phyloP scores from a whole-genome alignment of 2,329 filamentous ascomycete genomes.

The Fusarium sp. region DNA sequence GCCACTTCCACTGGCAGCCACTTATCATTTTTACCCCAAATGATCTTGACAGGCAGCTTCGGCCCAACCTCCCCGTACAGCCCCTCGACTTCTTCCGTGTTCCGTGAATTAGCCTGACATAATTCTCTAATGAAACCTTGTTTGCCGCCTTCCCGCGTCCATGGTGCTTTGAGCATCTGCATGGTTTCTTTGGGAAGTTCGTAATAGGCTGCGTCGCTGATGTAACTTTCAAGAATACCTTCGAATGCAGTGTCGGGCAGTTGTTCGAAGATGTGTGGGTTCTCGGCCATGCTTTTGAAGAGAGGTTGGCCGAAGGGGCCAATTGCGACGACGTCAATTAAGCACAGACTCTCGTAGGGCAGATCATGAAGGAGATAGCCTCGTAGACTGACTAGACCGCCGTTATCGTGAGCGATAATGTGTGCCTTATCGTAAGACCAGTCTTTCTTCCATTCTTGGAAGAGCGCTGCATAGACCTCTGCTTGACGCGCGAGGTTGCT shows the following conservation, averaged over 20 bases:
- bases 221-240: slow-evolving; percentile 56
- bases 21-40: slow-evolving; percentile 58
- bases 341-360: slow-evolving; percentile 53
- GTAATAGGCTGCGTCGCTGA: slow-evolving; percentile 52
- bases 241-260: slow-evolving; percentile 51
- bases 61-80: slow-evolving; percentile 52
- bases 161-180: slow-evolving; percentile 53
- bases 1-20: slow-evolving; percentile 58
- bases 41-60: slow-evolving; percentile 53
- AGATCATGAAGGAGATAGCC: slow-evolving; percentile 53
- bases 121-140: slow-evolving; percentile 56
- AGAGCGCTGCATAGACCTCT: slow-evolving; percentile 53
- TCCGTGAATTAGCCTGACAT: slow-evolving; percentile 44
- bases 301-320: slow-evolving; percentile 57
- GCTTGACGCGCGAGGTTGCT: slow-evolving; percentile 54
- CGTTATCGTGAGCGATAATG: slow-evolving; percentile 60
- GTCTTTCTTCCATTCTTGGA: slow-evolving; percentile 48
- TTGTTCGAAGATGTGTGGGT: slow-evolving; percentile 51
- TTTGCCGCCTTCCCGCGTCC: slow-evolving; percentile 48
- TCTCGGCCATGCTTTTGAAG: slow-evolving; percentile 55
- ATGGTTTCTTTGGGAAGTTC: slow-evolving; percentile 49
- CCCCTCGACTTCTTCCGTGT: slow-evolving; percentile 51
- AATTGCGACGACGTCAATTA: slow-evolving; percentile 58
- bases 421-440: slow-evolving; percentile 48
- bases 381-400: slow-evolving; percentile 55